A percentile compares a stretch with the other conserved stretches of the same genome.
phyloP scores from a whole-genome alignment of 352 stramenopile genomes.

The Pythium pectinolyticum region DNA sequence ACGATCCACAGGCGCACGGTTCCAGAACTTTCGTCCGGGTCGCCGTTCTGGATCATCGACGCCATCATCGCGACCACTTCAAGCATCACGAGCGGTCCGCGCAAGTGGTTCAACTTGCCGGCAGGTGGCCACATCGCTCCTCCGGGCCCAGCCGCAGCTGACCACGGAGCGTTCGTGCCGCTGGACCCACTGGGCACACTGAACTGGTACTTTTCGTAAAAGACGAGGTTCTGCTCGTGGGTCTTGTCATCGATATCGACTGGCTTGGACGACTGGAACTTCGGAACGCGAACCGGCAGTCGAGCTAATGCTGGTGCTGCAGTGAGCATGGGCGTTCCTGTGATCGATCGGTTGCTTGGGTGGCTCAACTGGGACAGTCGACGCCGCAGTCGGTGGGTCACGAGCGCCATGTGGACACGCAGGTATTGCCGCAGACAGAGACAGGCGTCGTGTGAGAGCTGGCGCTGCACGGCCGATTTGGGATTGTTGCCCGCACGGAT shows the following conservation, averaged over 20 bases:
- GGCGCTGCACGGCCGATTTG: conserved; percentile 73
- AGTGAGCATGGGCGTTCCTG: conserved; percentile 45
- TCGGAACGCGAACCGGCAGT: conserved; percentile 67
- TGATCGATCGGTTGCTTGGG: conserved; percentile 42
- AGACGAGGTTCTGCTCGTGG: conserved; percentile 78
- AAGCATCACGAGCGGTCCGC: conserved; percentile 73
- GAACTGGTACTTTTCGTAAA: conserved; percentile 85
- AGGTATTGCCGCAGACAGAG: conserved; percentile 83
- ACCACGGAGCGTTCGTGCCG: conserved; percentile 49
- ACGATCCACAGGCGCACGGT: conserved; percentile 68
- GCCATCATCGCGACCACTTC: conserved; percentile 77
- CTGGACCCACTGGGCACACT: conserved; percentile 49
- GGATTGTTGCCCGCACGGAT: conserved; percentile 78
- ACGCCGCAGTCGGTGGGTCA: conserved; percentile 66
- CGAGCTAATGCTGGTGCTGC: conserved; percentile 52
- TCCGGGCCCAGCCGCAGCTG: conserved; percentile 45
- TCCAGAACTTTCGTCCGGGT: conserved; percentile 54
- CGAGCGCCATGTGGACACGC: conserved; percentile 75
- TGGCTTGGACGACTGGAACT: conserved; percentile 72
- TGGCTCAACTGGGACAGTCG: conserved; percentile 64
- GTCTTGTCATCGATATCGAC: conserved; percentile 86
- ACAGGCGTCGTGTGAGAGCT: conserved; percentile 82
- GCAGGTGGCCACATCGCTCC: conserved; percentile 72
- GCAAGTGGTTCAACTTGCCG: conserved; percentile 72
- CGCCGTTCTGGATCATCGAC: conserved; percentile 50